Base-by-base conservation (phyloP, 2,329 filamentous ascomycete species). In the Talaromyces sp. region DNA sequence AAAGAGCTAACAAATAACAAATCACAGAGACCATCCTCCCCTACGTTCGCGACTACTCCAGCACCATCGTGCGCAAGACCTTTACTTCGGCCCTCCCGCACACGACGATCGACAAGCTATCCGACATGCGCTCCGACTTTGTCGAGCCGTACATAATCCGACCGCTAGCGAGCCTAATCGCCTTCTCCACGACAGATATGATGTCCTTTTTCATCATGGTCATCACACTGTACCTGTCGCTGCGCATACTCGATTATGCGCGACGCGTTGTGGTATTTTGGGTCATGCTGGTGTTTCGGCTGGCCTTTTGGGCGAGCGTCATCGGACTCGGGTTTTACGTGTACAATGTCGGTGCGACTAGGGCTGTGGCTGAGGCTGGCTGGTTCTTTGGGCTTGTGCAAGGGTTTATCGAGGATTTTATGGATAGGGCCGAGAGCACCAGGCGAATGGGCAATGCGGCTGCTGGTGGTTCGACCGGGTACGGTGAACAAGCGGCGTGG, bases 261-360 rank as follows among this genome's bases (percentile, higher is more conserved):
- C 86, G 87, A 64, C 85, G 91, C 63, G 78, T 91, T 23, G 81
- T 96, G 62, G 79, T 92, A 70, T 96, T 88, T 79, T 92, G 91
- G 86, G 85, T 92, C 58, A 80, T 84, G n/a, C 71, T 96, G 60
- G 81, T 82, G 10, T 73, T 91, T 65, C 78, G 83, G 28, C 67
- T 92, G 50, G 73, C 84, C 1, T 86, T 92, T 65, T 95, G 87
- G 86, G 83, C 82, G 1, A 73, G 78, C 1, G 67, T 93, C 2
- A 76, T 82, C 4, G 79, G 81, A 0, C 50, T 87, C 0, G 80
- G 81, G 0, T 78, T 87, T 18, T 81, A 83, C 63, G 79, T 89
- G 3, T 89, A 83, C 64, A 66, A 61, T 23, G 68, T 72, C 10
- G 77, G 77, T 0, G 59, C 68, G 57, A 73, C 74, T 56, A 70